Conservation (phyloP, 1,284 basidiomycete genomes). For the Tetrapyrgos nigripes region DNA sequence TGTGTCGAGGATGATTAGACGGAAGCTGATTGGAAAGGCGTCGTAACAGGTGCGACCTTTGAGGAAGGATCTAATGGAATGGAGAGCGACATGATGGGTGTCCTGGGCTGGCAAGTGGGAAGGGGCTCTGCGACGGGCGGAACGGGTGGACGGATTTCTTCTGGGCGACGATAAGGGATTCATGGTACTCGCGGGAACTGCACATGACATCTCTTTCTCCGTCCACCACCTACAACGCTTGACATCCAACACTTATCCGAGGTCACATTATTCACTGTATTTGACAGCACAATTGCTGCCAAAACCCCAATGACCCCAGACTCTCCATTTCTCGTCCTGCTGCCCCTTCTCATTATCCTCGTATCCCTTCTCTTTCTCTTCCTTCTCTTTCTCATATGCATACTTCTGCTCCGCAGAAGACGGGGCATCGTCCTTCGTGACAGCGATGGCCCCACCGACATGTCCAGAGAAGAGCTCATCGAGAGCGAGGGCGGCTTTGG, state of each 20-base stretch:
- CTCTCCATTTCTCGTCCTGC: conserved; percentile 77
- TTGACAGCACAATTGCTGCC: no score
- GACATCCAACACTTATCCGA: no score
- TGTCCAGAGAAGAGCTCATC: conserved; percentile 88
- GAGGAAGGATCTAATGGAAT: conserved; percentile 84
- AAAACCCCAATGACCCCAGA: conserved; percentile 52
- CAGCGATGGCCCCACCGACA: conserved; percentile 91
- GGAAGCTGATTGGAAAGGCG: conserved; percentile 95
- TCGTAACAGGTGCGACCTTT: conserved; percentile 91
- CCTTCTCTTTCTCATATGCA: conserved; percentile 87
- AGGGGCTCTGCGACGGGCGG: conserved; percentile 54
- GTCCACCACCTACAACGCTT: conserved; percentile 1
- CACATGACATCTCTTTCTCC: not conserved
- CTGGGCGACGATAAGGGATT: no score
- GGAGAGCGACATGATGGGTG: conserved; percentile 77
- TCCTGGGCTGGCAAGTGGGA: conserved; percentile 71
- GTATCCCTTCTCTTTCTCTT: conserved; percentile 93
- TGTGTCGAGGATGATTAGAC: conserved; percentile 95
- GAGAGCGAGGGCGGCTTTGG: conserved; percentile 93
- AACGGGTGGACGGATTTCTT: conserved; percentile 48
- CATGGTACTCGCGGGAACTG: not conserved
- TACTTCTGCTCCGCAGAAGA: conserved; percentile 82
- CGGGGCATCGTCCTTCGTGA: conserved; percentile 87
- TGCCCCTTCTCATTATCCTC: conserved; percentile 92
- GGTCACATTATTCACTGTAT: no score